Percentiles rank a stretch among this genome's conserved stretches.
Evolutionary conservation across 768 basidiomycete species (phyloP).

Genomic region (Leccinum broughii): DNA sequence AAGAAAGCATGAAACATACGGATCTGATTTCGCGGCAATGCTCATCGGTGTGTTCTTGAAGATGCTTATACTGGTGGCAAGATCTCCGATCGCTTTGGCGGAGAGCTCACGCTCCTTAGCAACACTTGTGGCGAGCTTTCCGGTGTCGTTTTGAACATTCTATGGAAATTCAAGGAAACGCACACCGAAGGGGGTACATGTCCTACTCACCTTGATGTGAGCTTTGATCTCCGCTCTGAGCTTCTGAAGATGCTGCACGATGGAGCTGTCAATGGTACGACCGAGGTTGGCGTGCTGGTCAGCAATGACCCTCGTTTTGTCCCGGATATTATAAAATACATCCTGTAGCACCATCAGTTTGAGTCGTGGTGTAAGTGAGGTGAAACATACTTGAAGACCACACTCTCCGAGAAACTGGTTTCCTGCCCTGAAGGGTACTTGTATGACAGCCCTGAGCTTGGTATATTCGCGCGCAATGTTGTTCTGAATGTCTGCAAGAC

Average conservation of each 20-base stretch:
- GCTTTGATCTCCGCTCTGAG: slow-evolving; percentile 95
- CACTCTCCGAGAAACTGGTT: slow-evolving; percentile 99
- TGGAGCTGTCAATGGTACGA: slow-evolving; percentile 93
- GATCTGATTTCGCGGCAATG: slow-evolving; percentile 55
- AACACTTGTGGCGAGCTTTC: slow-evolving; percentile 85
- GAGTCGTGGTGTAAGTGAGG: neutral
- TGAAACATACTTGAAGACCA: slow-evolving; percentile 70
- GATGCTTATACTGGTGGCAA: slow-evolving; percentile 82
- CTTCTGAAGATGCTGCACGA: slow-evolving; percentile 97
- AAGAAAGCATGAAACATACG: neutral
- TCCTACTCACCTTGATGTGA: slow-evolving; percentile 76
- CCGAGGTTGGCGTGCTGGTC: slow-evolving; percentile 97
- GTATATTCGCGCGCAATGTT: slow-evolving; percentile 92
- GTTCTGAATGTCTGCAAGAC: slow-evolving; percentile 80
- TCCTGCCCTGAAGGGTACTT: slow-evolving; percentile 93
- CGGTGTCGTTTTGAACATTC: slow-evolving; percentile 96
- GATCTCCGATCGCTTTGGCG: slow-evolving; percentile 80
- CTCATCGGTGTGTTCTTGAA: slow-evolving; percentile 95
- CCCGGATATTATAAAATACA: slow-evolving; percentile 88
- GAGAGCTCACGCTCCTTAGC: slow-evolving; percentile 90
- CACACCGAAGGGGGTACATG: neutral
- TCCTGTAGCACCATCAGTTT: slow-evolving; percentile 49
- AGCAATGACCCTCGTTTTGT: slow-evolving; percentile 90
- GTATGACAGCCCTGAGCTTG: slow-evolving; percentile 92
- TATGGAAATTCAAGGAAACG: slow-evolving; percentile 25